Conservation (phyloP, 1,284 basidiomycete species). For the Cystobasidium sp. region DNA sequence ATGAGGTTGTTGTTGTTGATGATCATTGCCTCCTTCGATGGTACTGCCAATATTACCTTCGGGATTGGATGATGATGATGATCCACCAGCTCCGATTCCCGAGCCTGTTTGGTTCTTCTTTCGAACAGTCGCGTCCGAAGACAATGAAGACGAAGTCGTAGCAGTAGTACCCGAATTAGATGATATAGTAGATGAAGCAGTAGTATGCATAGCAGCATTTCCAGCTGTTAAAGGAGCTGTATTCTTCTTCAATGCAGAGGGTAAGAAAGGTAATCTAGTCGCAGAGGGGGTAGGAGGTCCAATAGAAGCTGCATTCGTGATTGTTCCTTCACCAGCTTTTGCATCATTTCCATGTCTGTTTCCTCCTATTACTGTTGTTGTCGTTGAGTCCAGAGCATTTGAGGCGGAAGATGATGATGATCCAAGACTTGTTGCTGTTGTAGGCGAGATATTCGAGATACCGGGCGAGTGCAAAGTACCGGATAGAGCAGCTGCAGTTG, state of each 20-base stretch:
- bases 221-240: constrained; percentile 66
- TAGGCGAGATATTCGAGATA: not conserved
- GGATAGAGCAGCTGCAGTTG: not conserved
- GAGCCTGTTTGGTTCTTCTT: no score
- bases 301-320: not conserved
- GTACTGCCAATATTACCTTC: no score
- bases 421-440: not conserved
- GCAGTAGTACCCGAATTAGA: no score
- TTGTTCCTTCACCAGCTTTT: constrained; percentile 2
- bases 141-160: no score
- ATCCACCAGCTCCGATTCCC: no score
- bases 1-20: no score
- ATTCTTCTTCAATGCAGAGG: constrained; percentile 24
- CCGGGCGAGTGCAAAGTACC: constrained; percentile 9
- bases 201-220: constrained; percentile 42
- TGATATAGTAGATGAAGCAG: not conserved
- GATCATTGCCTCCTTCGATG: no score
- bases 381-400: not conserved
- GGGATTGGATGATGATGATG: no score
- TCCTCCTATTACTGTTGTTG: not conserved
- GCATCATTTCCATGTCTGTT: not conserved
- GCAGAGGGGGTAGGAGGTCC: constrained; percentile 13
- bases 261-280: constrained; percentile 27
- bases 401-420: not conserved
- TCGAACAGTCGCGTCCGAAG: no score